phyloP scores from a whole-genome alignment of 177 flowering plant species.

The Vitis hybrid region DNA sequence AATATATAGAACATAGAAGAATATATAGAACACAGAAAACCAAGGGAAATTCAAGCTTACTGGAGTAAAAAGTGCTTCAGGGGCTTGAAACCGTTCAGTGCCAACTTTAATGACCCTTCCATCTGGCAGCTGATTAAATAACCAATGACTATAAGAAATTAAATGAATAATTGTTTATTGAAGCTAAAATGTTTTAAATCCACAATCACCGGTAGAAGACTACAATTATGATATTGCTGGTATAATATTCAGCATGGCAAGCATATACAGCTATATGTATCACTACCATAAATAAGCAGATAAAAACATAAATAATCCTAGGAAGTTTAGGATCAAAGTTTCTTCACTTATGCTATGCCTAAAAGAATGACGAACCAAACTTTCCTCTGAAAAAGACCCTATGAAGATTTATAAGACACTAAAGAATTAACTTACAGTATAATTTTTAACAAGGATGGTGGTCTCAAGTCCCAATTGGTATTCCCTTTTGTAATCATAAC shows the following conservation, averaged over 20 bases:
- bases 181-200: neutral
- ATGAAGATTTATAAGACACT: neutral
- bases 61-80: conserved; percentile 97
- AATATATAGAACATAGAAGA: neutral
- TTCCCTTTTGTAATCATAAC: conserved; percentile 96
- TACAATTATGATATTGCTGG: neutral
- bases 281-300: too few species aligned
- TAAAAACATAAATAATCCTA: neutral
- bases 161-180: neutral
- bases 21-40: neutral
- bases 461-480: conserved; percentile 97
- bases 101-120: conserved; percentile 98
- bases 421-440: conserved; percentile 66
- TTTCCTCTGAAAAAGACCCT: neutral
- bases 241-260: neutral
- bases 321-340: too few species aligned
- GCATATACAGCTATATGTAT: neutral
- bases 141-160: neutral
- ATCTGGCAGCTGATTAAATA: conserved; percentile 79
- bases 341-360: too few species aligned
- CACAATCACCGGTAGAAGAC: neutral
- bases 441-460: conserved; percentile 93
- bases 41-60: conserved; percentile 40
- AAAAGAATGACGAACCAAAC: neutral
- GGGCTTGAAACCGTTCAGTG: conserved; percentile 96